phyloP scores from a whole-genome alignment of 1,139 yeast genomes.

The Sugiyamaella sp. region DNA sequence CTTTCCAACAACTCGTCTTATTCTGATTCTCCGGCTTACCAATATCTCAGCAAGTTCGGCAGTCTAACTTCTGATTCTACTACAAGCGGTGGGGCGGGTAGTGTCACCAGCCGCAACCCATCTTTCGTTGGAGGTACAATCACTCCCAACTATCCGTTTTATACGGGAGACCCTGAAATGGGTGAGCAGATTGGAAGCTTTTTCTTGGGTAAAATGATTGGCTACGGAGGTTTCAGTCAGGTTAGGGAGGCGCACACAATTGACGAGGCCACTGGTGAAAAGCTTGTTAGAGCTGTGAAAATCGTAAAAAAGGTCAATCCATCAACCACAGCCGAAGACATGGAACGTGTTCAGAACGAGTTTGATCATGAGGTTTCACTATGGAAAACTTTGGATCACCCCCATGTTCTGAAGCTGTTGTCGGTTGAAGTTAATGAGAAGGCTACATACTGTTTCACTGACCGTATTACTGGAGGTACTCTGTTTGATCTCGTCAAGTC shows the following conservation, averaged over 20 bases:
- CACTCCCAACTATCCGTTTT: background rate
- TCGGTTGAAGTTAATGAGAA: constrained; percentile 62
- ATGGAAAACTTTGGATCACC: constrained; percentile 72
- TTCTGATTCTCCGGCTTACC: constrained; percentile 47
- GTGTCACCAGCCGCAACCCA: constrained; percentile 11
- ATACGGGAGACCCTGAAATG: constrained; percentile 45
- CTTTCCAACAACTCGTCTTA: constrained; percentile 28
- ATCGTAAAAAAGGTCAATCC: constrained; percentile 54
- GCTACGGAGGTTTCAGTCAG: constrained; percentile 91
- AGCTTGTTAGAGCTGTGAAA: constrained; percentile 66
- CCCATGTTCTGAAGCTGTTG: constrained; percentile 63
- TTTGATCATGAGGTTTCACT: constrained; percentile 72
- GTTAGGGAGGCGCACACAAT: constrained; percentile 68
- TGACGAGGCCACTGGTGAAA: constrained; percentile 43
- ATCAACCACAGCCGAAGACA: constrained; percentile 28
- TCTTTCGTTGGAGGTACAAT: constrained; percentile 14
- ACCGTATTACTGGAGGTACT: constrained; percentile 77
- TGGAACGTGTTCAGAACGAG: constrained; percentile 49
- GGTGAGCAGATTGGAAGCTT: constrained; percentile 54
- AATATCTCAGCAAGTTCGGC: constrained; percentile 45
- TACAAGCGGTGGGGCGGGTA: constrained; percentile 22
- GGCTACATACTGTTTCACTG: constrained; percentile 73
- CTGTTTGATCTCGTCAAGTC: constrained; percentile 70
- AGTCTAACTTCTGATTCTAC: constrained; percentile 33
- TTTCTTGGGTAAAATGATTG: constrained; percentile 69